phyloP scores from a whole-genome alignment of 1,139 yeast species.

The Hyphopichia wangnamkhiaoensis region DNA sequence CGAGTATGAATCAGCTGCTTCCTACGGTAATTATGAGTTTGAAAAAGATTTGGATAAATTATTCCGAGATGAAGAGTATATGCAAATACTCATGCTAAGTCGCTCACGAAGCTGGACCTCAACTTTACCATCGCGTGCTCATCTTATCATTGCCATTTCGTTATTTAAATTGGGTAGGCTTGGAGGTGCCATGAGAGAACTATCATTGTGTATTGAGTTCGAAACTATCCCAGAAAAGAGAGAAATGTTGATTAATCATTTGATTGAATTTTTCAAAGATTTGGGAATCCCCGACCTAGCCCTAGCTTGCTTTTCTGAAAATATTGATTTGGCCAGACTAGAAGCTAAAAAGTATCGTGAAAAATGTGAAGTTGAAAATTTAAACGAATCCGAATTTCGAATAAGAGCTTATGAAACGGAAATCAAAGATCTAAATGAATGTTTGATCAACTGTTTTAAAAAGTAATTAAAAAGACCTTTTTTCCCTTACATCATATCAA shows the following conservation, averaged over 20 bases:
- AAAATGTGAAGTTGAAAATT: background rate
- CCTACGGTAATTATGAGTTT: conserved; percentile 2
- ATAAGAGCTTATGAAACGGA: conserved; percentile 7
- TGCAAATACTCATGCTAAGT: conserved; percentile 12
- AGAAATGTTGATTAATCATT: conserved; percentile 16
- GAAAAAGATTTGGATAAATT: conserved; percentile 9
- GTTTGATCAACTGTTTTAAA: background rate
- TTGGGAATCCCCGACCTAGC: conserved; percentile 16
- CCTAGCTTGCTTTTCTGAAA: conserved; percentile 12
- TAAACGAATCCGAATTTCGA: conserved; percentile 2
- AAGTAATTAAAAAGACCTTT: background rate
- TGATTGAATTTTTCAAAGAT: conserved; percentile 17
- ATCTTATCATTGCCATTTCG: conserved; percentile 19
- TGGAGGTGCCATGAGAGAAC: conserved; percentile 26
- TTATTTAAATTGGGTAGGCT: conserved; percentile 27
- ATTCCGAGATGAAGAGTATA: conserved; percentile 6
- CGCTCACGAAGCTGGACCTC: conserved; percentile 2
- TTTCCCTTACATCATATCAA: too few relatives aligned
- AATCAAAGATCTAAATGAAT: conserved; percentile 1
- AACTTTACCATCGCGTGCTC: conserved; percentile 9
- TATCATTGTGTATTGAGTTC: conserved; percentile 28
- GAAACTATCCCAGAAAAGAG: conserved; percentile 17
- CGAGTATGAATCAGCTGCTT: conserved; percentile 4
- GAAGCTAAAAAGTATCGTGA: conserved; percentile 7
- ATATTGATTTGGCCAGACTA: conserved; percentile 12